Percentiles rank a stretch among this genome's conserved stretches.
phyloP scores from a whole-genome alignment of 176 grass and related monocot genomes.

The Aechmea fasciata region DNA sequence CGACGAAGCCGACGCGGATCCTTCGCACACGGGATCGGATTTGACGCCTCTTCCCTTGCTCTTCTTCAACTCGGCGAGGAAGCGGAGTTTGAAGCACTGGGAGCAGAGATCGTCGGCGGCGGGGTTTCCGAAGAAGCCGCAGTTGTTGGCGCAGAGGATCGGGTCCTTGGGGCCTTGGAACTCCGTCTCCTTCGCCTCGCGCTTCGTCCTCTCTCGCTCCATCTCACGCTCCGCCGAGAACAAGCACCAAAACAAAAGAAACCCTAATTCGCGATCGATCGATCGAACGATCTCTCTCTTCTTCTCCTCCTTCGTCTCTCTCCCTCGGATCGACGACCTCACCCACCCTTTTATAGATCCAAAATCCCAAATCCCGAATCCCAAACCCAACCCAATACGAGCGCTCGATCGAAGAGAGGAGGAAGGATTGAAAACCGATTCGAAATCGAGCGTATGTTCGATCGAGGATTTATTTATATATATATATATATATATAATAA shows the following conservation, averaged over 20 bases:
- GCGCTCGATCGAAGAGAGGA: background rate
- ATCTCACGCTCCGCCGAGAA: conserved; percentile 19
- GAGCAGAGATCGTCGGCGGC: conserved; percentile 52
- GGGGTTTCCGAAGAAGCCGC: conserved; percentile 56
- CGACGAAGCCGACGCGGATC: background rate
- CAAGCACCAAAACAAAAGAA: background rate
- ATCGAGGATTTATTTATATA: too few species aligned
- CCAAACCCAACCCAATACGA: background rate
- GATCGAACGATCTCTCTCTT: background rate
- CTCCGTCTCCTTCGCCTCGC: conserved; percentile 39
- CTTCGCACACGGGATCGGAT: conserved; percentile 1
- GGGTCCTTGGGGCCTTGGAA: conserved; percentile 35
- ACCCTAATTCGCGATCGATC: background rate
- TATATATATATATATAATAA: too few species aligned
- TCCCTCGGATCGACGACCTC: background rate
- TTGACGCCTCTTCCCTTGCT: background rate
- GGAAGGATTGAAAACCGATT: background rate
- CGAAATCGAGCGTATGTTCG: background rate
- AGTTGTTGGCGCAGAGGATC: conserved; percentile 49
- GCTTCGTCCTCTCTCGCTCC: conserved; percentile 48
- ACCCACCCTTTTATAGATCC: background rate
- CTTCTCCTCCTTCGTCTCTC: background rate
- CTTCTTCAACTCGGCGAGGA: background rate
- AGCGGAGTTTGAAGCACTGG: conserved; percentile 40
- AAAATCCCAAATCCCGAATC: background rate